These are phyloP conservation scores for Aspergillus clavatus DNA, from an alignment of 2,329 filamentous ascomycete genomes.

Conservation along the genomic window DNA sequence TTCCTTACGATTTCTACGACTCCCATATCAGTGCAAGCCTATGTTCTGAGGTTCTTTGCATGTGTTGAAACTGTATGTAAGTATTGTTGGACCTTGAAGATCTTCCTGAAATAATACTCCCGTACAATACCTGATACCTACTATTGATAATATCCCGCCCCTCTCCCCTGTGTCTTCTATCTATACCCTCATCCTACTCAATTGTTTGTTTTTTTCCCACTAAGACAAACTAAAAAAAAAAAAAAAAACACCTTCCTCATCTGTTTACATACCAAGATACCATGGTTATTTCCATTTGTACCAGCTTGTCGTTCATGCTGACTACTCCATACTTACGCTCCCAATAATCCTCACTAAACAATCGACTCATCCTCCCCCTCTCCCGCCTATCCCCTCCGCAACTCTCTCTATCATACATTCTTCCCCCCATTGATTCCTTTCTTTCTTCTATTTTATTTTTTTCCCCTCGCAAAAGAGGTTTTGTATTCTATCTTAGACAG, in stretches of 20 bases:
- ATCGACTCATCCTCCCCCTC: background rate
- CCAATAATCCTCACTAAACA: background rate
- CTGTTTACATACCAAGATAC: no score
- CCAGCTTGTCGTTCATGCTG: background rate
- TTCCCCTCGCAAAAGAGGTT: background rate
- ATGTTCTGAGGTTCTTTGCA: slow-evolving; percentile 21
- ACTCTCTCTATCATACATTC: slow-evolving; percentile 2
- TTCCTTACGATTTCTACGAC: slow-evolving; percentile 16
- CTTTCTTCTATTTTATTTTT: slow-evolving; percentile 2
- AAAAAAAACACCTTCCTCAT: no score
- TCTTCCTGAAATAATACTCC: no score
- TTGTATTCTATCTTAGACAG: slow-evolving; percentile 1
- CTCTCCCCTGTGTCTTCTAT: background rate
- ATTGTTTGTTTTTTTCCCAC: slow-evolving; percentile 3
- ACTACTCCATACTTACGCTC: slow-evolving; percentile 2
- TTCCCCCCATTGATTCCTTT: background rate
- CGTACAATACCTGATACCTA: background rate
- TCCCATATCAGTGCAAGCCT: slow-evolving; percentile 9
- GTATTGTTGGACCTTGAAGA: no score
- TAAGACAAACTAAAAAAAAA: no score
- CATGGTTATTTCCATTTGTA: no score
- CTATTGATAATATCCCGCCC: slow-evolving; percentile 3
- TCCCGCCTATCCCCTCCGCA: background rate
- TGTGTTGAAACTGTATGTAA: slow-evolving; percentile 16
- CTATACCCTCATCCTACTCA: slow-evolving; percentile 1